Percentiles rank a stretch among this genome's conserved stretches.
These are phyloP conservation scores for Torrubiella hemipterigena DNA, from an alignment of 2,329 filamentous ascomycete species.

Conservation along the genomic window DNA sequence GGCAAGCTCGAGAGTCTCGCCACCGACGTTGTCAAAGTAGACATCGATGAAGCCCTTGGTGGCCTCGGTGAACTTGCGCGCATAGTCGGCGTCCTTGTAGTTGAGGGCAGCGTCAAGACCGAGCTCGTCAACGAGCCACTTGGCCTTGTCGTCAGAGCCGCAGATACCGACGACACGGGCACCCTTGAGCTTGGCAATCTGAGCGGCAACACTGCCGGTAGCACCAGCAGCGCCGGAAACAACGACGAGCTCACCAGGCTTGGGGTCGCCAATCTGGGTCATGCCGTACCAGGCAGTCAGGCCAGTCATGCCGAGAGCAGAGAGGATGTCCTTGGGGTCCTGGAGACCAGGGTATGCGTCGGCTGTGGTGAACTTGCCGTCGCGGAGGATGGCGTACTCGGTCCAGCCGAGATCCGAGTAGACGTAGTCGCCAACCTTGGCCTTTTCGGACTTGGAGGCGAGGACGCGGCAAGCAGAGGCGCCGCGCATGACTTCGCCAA, in stretches of 20 bases:
- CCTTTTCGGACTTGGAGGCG: constrained; percentile 43
- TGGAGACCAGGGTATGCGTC: constrained; percentile 26
- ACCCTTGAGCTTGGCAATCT: constrained; percentile 66
- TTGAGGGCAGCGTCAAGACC: constrained; percentile 58
- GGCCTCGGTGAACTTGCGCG: constrained; percentile 44
- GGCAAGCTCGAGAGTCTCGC: constrained; percentile 57
- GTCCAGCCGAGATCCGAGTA: constrained; percentile 49
- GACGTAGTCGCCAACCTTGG: constrained; percentile 46
- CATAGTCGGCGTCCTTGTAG: constrained; percentile 55
- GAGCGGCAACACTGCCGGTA: constrained; percentile 63
- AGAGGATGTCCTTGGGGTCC: constrained; percentile 46
- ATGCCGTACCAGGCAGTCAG: constrained; percentile 70
- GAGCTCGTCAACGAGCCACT: constrained; percentile 50
- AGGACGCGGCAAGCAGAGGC: constrained; percentile 46
- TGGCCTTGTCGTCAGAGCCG: constrained; percentile 54
- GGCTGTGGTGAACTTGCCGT: constrained; percentile 33
- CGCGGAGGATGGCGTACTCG: constrained; percentile 47
- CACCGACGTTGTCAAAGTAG: constrained; percentile 65
- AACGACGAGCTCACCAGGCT: constrained; percentile 61
- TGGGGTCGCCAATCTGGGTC: constrained; percentile 53
- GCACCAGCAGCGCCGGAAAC: constrained; percentile 69
- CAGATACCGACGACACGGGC: constrained; percentile 51
- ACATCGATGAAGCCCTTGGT: constrained; percentile 52
- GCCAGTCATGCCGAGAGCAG: constrained; percentile 53
- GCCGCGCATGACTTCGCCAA: constrained; percentile 59